Evolutionary conservation across 129 eudicot genomes (phyloP), one percentile per base, ranked within the genome.

Genomic region (Artemisia annua): DNA sequence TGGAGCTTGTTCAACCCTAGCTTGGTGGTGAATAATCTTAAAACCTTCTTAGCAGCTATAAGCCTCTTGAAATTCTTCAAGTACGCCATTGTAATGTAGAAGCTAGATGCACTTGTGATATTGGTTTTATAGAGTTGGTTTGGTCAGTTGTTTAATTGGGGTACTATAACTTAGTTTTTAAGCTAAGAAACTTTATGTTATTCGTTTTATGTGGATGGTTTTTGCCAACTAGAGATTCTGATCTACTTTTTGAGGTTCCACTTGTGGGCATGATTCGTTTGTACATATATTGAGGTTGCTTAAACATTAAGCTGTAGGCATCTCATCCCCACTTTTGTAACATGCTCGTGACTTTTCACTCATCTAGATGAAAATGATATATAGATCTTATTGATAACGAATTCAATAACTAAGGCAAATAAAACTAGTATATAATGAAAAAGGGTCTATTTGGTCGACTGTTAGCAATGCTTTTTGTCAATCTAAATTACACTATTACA

Each of bases 11-110:
- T 74, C 10, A 85, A 73, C 26, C 78, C 83, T 3, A 89, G 75
- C 71, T 83, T 89, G 79, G 35, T 71, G 65, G 74, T 64, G 32
- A 89, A 66, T 13, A 78, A 14, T 66, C 80, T 90, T 89, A 91
- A 78, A 20, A 78, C 78, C 80, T 75, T 87, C 63, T 57, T 75
- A 26, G 79, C 83, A 1, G 79, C 78, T 17, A 80, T 43, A n/a
- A 90, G 84, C 63, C 74, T 79, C 75, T 78, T 85, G 60, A 87
- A 35, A 1, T 59, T 87, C 82, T 78, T 87, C 80, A 85, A 74
- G 81, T 71, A 85, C 60, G 85, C 81, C 96, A 89, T 89, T 46
- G 75, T 44, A 69, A 8, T 60, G 35, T 28, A 30, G 67, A 51
- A 67, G 35, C 35, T 30, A 30, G 77, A 35, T 63, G 53, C 46